Base-by-base conservation (phyloP, 768 basidiomycete species). In the Tulasnella sp. region DNA sequence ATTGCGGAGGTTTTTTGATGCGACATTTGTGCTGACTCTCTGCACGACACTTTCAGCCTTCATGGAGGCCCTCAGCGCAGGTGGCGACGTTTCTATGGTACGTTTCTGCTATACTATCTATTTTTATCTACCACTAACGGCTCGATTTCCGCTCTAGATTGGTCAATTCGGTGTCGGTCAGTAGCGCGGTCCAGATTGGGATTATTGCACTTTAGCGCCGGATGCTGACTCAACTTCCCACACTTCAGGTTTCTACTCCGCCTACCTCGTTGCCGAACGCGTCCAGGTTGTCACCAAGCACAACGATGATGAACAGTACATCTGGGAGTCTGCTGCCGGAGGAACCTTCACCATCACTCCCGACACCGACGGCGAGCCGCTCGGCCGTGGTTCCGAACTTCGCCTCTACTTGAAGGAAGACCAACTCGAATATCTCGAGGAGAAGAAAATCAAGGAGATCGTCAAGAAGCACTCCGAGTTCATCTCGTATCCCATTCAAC, bases 381-480 rank as follows among this genome's bases (percentile, higher is more conserved):
- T 99, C 72, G 93, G 92, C 72, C 95, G 97, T 80, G 96, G 97
- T 83, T 90, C 91, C 65, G 92, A 96, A 82, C 87, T 96, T 78
- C 89, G 89, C 75, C 89, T 96, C 74, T 93, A 83, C 87, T 84
- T 99, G 81, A 98, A 99, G 86, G 97, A 98, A 81, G 97, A 99
- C 81, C 94, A 98, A 83, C 89, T 92, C 75, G 97, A 98, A 82
- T 98, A 98, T 84, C 88, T 98, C 62, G 96, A 99, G 85, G 96
- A 99, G 88, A 97, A 97, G 87, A 90, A 89, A 82, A 92, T 98
- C 87, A 96, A 95, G 87, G 97, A 98, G 77, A 93, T 96, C 77
- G 96, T 99, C 80, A 98, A 99, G 88, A 98, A 98, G 86, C 96
- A 99, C 87, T 98, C 96, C 78, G 96, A 99, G 84, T 98, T 98